A percentile compares a stretch with the other conserved stretches of the same genome.
Conservation (phyloP, 768 basidiomycete species). For the Paxillus ammoniavirescens region DNA sequence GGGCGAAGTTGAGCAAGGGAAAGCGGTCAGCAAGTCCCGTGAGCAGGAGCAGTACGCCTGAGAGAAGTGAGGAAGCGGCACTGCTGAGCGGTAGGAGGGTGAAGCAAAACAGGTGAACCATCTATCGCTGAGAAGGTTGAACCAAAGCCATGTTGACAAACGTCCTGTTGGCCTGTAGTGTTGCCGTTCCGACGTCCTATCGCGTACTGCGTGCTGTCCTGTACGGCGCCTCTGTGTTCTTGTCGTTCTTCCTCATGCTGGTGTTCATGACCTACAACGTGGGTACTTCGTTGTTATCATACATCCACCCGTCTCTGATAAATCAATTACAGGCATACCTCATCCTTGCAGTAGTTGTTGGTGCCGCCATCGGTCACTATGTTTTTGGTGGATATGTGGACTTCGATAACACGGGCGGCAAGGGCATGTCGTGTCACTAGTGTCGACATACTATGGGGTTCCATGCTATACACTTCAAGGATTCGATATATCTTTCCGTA, state of each 20-base stretch:
- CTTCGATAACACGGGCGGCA: conserved; percentile 45
- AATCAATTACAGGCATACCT: conserved; percentile 66
- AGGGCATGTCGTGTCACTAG: conserved; percentile 82
- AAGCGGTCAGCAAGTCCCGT: conserved; percentile 45
- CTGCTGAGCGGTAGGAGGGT: conserved; percentile 48
- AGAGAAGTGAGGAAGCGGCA: conserved; percentile 49
- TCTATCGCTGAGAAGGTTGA: neutral
- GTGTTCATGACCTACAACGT: conserved; percentile 98
- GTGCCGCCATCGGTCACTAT: conserved; percentile 83
- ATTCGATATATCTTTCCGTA: neutral
- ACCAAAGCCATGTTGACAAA: neutral
- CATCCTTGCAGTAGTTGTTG: conserved; percentile 75
- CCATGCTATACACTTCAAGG: neutral
- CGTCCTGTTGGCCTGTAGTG: conserved; percentile 32
- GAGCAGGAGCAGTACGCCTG: conserved; percentile 43
- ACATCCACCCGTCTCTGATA: neutral
- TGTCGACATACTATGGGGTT: neutral
- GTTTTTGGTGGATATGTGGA: conserved; percentile 69
- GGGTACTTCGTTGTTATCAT: conserved; percentile 26
- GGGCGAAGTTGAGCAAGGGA: conserved; percentile 42
- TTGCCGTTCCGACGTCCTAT: conserved; percentile 45
- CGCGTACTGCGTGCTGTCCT: conserved; percentile 62
- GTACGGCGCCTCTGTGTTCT: conserved; percentile 74
- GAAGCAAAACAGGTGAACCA: conserved; percentile 45
- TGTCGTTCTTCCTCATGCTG: conserved; percentile 91